Percentiles rank a stretch among this genome's conserved stretches.
These are phyloP conservation scores for Cryptococcus jaspeensis DNA, from an alignment of 1,284 basidiomycete species.

Conservation along the genomic window DNA sequence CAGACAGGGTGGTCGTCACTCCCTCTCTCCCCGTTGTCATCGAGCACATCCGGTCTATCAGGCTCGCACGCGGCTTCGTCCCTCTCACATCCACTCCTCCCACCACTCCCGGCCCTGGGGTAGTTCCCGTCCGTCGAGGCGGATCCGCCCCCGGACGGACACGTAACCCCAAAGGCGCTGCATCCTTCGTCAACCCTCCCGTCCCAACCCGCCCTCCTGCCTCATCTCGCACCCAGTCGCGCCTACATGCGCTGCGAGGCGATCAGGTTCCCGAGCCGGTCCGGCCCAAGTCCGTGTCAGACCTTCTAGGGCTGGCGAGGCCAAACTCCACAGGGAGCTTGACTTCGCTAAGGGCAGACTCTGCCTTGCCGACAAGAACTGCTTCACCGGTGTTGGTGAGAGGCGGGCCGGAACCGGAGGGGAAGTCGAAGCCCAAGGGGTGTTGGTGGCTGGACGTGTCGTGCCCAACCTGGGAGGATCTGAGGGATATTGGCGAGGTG, in stretches of 20 bases:
- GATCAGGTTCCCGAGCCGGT: conserved; percentile 13
- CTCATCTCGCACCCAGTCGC: conserved; percentile 18
- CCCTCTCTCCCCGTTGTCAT: conserved; percentile 61
- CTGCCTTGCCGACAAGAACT: conserved; percentile 14
- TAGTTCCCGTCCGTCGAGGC: conserved; percentile 22
- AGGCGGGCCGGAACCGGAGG: conserved; percentile 6
- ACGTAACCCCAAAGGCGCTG: conserved; percentile 7
- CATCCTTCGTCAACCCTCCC: conserved; percentile 31
- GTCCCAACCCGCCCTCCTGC: conserved; percentile 20
- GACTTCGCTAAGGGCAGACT: conserved; percentile 15
- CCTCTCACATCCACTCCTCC: conserved; percentile 9
- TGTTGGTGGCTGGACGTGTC: conserved; percentile 94
- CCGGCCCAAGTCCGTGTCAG: conserved; percentile 46
- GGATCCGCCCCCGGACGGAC: conserved; percentile 30
- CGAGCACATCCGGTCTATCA: conserved; percentile 58
- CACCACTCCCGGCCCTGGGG: conserved; percentile 6
- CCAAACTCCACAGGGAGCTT: conserved; percentile 23
- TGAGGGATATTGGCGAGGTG: conserved; percentile 82
- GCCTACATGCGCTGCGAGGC: conserved; percentile 30
- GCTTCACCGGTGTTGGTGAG: conserved; percentile 12
- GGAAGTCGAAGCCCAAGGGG: conserved; percentile 39
- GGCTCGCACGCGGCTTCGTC: conserved; percentile 31
- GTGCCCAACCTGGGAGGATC: conserved; percentile 85
- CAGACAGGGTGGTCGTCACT: conserved; percentile 57
- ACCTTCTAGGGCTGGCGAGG: conserved; percentile 40